Conservation (phyloP, 202 grass and related monocot species). For the Hordeum pubiflorum region DNA sequence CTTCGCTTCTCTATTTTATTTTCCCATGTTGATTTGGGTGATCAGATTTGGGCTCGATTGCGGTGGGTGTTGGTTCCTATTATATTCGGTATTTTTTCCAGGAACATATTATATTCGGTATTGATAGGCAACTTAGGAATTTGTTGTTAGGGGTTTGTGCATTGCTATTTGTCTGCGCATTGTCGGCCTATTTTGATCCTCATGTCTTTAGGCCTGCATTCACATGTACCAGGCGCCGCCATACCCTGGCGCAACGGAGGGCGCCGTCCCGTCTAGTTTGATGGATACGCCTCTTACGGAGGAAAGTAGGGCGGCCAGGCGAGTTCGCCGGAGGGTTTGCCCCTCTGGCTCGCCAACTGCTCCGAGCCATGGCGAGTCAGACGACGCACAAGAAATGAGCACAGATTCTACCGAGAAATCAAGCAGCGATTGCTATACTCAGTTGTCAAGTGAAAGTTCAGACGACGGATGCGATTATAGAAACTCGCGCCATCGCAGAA, state of each 20-base stretch:
- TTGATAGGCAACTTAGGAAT: neutral
- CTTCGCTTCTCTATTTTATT: no score
- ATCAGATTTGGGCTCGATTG: no score
- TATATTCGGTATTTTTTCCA: no score
- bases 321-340: neutral
- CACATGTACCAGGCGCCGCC: neutral
- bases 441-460: neutral
- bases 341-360: neutral
- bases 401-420: neutral
- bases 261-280: neutral
- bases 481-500: neutral
- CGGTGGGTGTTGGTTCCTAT: no score
- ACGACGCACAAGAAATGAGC: neutral
- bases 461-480: neutral
- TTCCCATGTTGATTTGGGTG: no score
- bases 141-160: neutral
- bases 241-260: neutral
- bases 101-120: no score
- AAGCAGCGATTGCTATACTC: neutral
- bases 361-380: neutral
- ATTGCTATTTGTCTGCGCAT: neutral
- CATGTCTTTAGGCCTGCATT: neutral
- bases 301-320: neutral
- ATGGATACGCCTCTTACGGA: neutral
- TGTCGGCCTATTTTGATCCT: neutral